phyloP scores from a whole-genome alignment of 1,284 basidiomycete species.

The Tremellales sp. region DNA sequence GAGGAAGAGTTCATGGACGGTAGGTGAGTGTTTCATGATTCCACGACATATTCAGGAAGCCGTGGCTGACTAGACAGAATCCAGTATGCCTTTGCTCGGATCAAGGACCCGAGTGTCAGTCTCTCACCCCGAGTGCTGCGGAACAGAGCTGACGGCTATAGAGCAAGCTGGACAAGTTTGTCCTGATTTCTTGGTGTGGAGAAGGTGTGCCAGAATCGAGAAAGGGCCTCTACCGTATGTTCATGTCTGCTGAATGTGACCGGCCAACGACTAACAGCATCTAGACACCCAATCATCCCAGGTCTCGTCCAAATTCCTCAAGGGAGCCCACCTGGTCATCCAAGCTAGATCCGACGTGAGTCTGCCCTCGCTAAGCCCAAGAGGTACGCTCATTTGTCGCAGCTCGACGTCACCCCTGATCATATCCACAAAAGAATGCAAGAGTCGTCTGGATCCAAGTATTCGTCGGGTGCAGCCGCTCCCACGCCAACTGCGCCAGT shows the following conservation, averaged over 20 bases:
- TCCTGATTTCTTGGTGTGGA: conserved; percentile 88
- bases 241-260: not conserved
- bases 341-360: conserved; percentile 83
- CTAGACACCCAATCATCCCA: conserved; percentile 72
- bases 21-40: conserved; percentile 54
- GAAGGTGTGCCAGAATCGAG: conserved; percentile 89
- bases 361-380: conserved; percentile 1
- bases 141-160: conserved; percentile 40
- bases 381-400: conserved; percentile 1
- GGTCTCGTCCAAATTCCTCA: conserved; percentile 70
- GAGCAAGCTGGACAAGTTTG: conserved; percentile 85
- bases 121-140: not conserved
- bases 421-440: conserved; percentile 82
- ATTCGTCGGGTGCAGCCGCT: conserved; percentile 49
- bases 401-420: conserved; percentile 74
- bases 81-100: conserved; percentile 88
- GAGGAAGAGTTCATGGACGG: conserved; percentile 94
- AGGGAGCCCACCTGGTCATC: conserved; percentile 83
- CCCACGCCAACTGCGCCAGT: conserved; percentile 24
- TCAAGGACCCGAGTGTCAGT: conserved; percentile 78
- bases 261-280: not conserved
- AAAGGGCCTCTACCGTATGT: conserved; percentile 80
- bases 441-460: conserved; percentile 88
- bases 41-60: not conserved
- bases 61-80: conserved; percentile 56